These are phyloP conservation scores for Microbotryum violaceum DNA, from an alignment of 1,284 basidiomycete genomes.

Conservation along the genomic window DNA sequence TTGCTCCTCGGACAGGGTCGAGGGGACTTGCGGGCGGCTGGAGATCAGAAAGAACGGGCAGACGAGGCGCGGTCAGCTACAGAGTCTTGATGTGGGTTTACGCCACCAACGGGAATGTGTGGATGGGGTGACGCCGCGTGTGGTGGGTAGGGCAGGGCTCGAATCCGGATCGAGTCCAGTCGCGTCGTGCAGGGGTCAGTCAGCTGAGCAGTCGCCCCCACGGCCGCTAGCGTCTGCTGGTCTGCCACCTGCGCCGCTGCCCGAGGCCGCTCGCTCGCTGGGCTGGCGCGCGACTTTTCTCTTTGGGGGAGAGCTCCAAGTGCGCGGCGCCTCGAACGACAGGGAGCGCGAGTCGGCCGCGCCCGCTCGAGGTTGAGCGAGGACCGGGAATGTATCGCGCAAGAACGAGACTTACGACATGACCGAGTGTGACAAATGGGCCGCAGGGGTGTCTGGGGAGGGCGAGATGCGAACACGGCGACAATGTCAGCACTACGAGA, in stretches of 20 bases:
- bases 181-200: conserved; percentile 2
- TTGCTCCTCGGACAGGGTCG: conserved; percentile 36
- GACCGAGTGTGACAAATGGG: conserved; percentile 24
- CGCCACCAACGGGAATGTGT: too few relatives aligned
- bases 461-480: too few relatives aligned
- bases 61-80: background rate
- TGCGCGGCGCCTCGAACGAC: background rate
- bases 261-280: too few relatives aligned
- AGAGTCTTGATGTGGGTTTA: background rate
- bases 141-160: too few relatives aligned
- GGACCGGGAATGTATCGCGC: too few relatives aligned
- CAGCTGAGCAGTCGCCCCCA: background rate
- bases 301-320: background rate
- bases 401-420: conserved; percentile 21
- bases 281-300: background rate
- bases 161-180: background rate
- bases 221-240: too few relatives aligned
- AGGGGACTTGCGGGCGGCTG: conserved; percentile 38
- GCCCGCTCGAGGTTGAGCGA: background rate
- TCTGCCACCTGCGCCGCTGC: too few relatives aligned
- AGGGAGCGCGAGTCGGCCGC: background rate
- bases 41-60: too few relatives aligned
- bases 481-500: too few relatives aligned
- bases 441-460: conserved; percentile 29
- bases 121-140: too few relatives aligned